Evolutionary conservation across 2,329 filamentous ascomycete species (phyloP), one percentile per base, ranked within the genome.

Genomic region (Juglanconis oblonga): DNA sequence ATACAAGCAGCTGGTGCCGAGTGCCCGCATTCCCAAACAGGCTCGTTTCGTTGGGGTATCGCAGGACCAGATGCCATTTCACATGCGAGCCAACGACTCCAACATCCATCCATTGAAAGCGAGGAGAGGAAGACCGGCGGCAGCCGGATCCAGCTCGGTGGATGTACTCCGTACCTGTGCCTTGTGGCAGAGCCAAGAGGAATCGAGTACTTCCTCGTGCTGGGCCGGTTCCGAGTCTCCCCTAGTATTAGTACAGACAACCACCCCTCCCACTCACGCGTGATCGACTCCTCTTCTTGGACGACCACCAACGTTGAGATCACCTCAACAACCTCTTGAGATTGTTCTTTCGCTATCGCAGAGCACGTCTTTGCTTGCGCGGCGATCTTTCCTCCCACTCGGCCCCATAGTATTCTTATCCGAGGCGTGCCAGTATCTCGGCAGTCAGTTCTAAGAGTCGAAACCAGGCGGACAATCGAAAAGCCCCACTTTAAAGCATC

Each of bases 251-350:
- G 44, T 33, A 49, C 33, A 17, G 47, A 11, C 45, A 50, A 58
- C 57, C 50, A 42, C 45, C 57, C 50, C 55, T 50, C 57, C 61
- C 60, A 48, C 45, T 61, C 47, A 24, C 17, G 53, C 17, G 38
- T 55, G 36, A 32, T 49, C 29, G 52, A 10, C 44, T 55, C 51
- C 54, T 50, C 59, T 57, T 44, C 54, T 29, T 40, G 40, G 14
- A 53, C 4, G 31, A 44, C 31, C 24, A 47, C 9, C 17, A 7
- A n/a, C n/a, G 32, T 49, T n/a, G 10, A 38, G 9, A 36, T 31
- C 38, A 45, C 14, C 10, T 49, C 17, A 52, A 53, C 52, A 3
- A 42, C 44, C 44, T 17, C 33, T 55, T 33, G 17, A 32, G 33
- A 33, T n/a, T 49, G 9, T 50, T n/a, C 42, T 48, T 7, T 53